These are phyloP conservation scores for Furculomyces boomerangus DNA, from an alignment of 371 early-diverging fungal species.

Conservation along the genomic window DNA sequence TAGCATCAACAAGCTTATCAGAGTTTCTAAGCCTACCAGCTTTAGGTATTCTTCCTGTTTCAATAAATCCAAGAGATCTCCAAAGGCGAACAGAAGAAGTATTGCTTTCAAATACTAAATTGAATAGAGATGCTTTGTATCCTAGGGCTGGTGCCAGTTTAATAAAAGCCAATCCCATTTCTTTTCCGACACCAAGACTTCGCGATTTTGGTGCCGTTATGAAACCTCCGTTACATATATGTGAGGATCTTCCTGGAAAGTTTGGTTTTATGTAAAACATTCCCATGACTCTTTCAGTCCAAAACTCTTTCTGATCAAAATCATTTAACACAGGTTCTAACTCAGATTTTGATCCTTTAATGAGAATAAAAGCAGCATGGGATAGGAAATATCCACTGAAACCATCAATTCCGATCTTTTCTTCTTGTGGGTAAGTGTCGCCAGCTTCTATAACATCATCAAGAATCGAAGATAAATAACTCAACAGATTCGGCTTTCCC, in stretches of 20 bases:
- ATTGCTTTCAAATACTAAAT: neutral
- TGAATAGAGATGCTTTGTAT: neutral
- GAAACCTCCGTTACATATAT: conserved; percentile 2
- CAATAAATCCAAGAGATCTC: neutral
- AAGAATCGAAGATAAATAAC: neutral
- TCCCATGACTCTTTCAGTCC: neutral
- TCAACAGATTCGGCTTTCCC: neutral
- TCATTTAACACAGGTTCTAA: neutral
- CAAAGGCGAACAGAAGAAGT: neutral
- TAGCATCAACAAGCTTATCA: neutral
- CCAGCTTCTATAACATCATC: neutral
- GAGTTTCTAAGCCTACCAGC: neutral
- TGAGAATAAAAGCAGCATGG: neutral
- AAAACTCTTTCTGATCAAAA: neutral
- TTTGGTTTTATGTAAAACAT: conserved; percentile 2
- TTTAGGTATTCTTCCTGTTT: conserved; percentile 1
- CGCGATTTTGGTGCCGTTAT: neutral
- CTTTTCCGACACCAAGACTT: neutral
- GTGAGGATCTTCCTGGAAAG: neutral
- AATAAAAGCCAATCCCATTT: neutral
- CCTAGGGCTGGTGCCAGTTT: neutral
- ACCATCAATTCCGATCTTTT: neutral
- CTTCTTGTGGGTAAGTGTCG: neutral
- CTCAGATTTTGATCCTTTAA: neutral
- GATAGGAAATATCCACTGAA: neutral